These are phyloP conservation scores for Tulasnella calospora DNA, from an alignment of 768 basidiomycete genomes.

Conservation along the genomic window DNA sequence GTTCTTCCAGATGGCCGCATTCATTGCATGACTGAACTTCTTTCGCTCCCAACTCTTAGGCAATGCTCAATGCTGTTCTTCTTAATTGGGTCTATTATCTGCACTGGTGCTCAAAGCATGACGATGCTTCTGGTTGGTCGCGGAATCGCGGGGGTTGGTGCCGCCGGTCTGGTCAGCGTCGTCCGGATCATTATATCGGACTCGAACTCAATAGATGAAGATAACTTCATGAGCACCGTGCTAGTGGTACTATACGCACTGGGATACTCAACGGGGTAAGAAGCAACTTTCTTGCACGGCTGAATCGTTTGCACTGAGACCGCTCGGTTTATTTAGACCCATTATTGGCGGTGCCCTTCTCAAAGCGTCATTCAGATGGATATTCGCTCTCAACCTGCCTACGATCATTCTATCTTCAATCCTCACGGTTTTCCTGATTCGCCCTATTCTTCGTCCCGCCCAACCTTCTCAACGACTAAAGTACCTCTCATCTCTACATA, in stretches of 20 bases:
- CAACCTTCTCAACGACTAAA: slow-evolving; percentile 27
- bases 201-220: slow-evolving; percentile 41
- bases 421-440: slow-evolving; percentile 44
- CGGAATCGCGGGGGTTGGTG: slow-evolving; percentile 36
- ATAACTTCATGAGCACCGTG: slow-evolving; percentile 43
- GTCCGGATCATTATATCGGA: slow-evolving; percentile 46
- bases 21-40: background rate
- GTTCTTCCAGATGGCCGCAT: background rate
- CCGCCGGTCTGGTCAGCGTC: slow-evolving; percentile 30
- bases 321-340: slow-evolving; percentile 36
- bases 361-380: slow-evolving; percentile 46
- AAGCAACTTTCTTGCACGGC: background rate
- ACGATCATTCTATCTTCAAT: slow-evolving; percentile 38
- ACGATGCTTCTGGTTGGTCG: slow-evolving; percentile 45
- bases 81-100: slow-evolving; percentile 45
- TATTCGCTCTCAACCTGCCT: slow-evolving; percentile 53
- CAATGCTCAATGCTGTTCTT: slow-evolving; percentile 47
- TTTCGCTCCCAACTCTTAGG: background rate
- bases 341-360: slow-evolving; percentile 45
- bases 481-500: background rate
- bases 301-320: background rate
- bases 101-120: slow-evolving; percentile 48
- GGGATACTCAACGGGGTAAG: slow-evolving; percentile 35
- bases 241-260: slow-evolving; percentile 44
- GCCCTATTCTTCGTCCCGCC: slow-evolving; percentile 29